Evolutionary conservation across 108 stramenopile species (phyloP).

Genomic region (Skeletonema menzelii): DNA sequence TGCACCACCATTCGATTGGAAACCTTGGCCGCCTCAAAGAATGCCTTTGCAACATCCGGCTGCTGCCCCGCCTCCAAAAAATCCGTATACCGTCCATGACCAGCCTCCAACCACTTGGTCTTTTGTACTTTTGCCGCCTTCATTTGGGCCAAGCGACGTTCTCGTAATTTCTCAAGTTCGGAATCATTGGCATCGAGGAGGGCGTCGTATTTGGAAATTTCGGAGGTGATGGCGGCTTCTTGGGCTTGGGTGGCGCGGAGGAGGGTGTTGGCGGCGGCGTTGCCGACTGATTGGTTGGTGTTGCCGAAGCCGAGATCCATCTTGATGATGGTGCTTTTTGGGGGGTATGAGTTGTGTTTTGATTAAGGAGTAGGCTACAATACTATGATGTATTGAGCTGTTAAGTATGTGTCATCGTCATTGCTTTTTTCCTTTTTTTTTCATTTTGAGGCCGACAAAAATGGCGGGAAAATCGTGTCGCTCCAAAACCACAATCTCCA

Average conservation of each 20-base stretch:
- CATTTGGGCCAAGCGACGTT: constrained; percentile 76
- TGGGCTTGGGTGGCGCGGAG: constrained; percentile 62
- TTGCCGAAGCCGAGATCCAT: constrained; percentile 85
- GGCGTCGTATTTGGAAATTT: constrained; percentile 76
- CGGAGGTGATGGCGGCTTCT: constrained; percentile 59
- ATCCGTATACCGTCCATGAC: constrained; percentile 91
- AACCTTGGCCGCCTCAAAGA: constrained; percentile 91
- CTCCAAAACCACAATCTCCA: no score
- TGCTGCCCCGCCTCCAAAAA: constrained; percentile 55
- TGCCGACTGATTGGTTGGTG: constrained; percentile 72
- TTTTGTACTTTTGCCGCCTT: constrained; percentile 67
- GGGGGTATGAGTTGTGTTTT: no score
- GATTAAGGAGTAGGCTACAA: neutral
- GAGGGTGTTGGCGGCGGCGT: constrained; percentile 57
- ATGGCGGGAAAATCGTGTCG: no score
- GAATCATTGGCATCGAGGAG: constrained; percentile 85
- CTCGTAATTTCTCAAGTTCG: constrained; percentile 88
- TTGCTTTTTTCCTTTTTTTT: no score
- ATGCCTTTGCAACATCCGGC: constrained; percentile 76
- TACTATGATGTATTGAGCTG: no score
- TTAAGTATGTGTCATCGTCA: no score
- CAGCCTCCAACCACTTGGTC: constrained; percentile 66
- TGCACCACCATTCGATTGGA: constrained; percentile 89
- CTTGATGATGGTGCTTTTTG: neutral
- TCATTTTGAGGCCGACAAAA: no score